Percentiles rank a stretch among this genome's conserved stretches.
Evolutionary conservation across 2,329 filamentous ascomycete species (phyloP).

Genomic region (Fusarium poae): DNA sequence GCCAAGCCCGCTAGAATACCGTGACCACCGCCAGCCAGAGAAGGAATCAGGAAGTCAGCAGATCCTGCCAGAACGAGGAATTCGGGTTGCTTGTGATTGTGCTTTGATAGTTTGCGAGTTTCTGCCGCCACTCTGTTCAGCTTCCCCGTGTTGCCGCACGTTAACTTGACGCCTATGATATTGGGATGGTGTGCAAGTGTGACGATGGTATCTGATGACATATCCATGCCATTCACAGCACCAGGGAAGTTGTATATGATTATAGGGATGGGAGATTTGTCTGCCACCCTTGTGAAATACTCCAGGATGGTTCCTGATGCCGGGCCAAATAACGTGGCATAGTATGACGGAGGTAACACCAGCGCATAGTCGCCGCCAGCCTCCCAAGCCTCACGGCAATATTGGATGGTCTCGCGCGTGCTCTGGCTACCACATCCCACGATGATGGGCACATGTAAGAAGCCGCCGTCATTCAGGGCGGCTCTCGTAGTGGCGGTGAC

Average conservation of each 20-base stretch:
- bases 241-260: constrained; percentile 79
- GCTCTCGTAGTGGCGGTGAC: constrained; percentile 78
- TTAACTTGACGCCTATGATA: constrained; percentile 77
- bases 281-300: constrained; percentile 76
- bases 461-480: constrained; percentile 75
- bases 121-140: constrained; percentile 73
- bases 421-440: constrained; percentile 82
- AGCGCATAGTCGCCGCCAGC: constrained; percentile 81
- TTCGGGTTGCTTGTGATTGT: constrained; percentile 46
- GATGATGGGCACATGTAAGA: constrained; percentile 75
- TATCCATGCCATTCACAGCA: constrained; percentile 72
- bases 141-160: constrained; percentile 78
- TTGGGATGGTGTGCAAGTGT: constrained; percentile 71
- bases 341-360: constrained; percentile 82
- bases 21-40: constrained; percentile 75
- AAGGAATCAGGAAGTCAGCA: constrained; percentile 79
- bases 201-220: constrained; percentile 73
- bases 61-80: constrained; percentile 81
- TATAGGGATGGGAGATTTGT: constrained; percentile 72
- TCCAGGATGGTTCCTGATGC: constrained; percentile 65
- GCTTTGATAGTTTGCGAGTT: constrained; percentile 59
- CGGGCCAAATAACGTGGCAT: constrained; percentile 74
- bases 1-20: constrained; percentile 79
- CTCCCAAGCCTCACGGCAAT: constrained; percentile 76
- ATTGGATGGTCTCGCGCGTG: constrained; percentile 77